phyloP scores from a whole-genome alignment of 177 flowering plant genomes.

The Vitis hybrid region DNA sequence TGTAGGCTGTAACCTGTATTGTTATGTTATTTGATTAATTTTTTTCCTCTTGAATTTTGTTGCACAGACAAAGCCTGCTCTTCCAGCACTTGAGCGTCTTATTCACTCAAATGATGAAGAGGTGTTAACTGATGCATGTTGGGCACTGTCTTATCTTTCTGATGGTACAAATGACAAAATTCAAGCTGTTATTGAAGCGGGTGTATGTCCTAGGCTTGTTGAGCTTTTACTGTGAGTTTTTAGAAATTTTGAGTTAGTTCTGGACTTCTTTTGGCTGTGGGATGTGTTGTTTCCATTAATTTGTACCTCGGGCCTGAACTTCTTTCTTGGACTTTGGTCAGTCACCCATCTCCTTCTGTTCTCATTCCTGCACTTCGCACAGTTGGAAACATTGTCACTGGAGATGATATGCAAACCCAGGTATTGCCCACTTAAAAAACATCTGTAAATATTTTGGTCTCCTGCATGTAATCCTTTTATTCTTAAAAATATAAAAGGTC shows the following conservation, averaged over 20 bases:
- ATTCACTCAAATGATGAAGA: conserved; percentile 64
- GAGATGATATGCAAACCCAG: conserved; percentile 64
- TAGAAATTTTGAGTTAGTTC: neutral
- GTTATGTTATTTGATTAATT: neutral
- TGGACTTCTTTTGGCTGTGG: neutral
- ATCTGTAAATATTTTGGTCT: neutral
- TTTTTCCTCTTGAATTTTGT: neutral
- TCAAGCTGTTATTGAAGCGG: conserved; percentile 69
- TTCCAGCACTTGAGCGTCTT: conserved; percentile 58
- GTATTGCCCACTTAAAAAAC: conserved; percentile 15
- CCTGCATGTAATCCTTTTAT: no score
- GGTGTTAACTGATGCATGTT: conserved; percentile 68
- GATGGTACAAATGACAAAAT: conserved; percentile 79
- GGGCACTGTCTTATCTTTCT: conserved; percentile 75
- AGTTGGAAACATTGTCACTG: conserved; percentile 56
- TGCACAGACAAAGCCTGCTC: conserved; percentile 56
- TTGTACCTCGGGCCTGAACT: neutral
- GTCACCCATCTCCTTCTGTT: conserved; percentile 54
- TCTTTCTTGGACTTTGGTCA: conserved; percentile 5
- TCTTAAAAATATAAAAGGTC: no score
- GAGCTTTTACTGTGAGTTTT: conserved; percentile 58
- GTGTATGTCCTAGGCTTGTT: conserved; percentile 56
- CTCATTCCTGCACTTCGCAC: conserved; percentile 59
- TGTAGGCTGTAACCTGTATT: neutral
- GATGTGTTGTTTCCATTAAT: neutral